Percentiles rank a stretch among this genome's conserved stretches.
Evolutionary conservation across 2,329 filamentous ascomycete genomes (phyloP).

Genomic region (Xylariomycetidae sp.): DNA sequence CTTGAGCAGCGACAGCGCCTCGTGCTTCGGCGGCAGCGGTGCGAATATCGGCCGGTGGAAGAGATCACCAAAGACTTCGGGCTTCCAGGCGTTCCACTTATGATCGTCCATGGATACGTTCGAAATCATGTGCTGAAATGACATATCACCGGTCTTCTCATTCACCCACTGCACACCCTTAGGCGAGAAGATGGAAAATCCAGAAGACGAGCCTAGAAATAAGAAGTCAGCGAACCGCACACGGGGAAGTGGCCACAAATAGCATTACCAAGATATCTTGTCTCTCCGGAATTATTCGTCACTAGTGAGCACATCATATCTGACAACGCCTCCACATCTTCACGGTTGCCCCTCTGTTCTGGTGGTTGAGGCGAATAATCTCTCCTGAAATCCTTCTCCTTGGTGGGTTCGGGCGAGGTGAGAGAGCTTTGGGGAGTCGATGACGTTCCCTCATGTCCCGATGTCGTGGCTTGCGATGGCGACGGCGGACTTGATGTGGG

Average conservation of each 20-base stretch:
- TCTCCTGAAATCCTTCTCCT: slow-evolving; percentile 33
- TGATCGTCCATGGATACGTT: slow-evolving; percentile 88
- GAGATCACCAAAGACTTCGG: slow-evolving; percentile 91
- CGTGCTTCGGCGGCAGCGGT: slow-evolving; percentile 76
- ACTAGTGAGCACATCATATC: slow-evolving; percentile 99
- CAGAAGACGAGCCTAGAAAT: slow-evolving; percentile 77
- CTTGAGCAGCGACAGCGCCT: slow-evolving; percentile 80
- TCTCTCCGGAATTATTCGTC: slow-evolving; percentile 91
- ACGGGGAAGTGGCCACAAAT: no score
- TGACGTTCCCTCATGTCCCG: slow-evolving; percentile 36
- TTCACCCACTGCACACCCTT: slow-evolving; percentile 99
- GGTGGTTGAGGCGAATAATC: slow-evolving; percentile 35
- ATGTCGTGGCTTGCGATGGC: slow-evolving; percentile 42
- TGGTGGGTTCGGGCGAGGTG: slow-evolving; percentile 46
- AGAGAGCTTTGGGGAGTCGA: slow-evolving; percentile 51
- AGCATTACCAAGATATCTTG: slow-evolving; percentile 86
- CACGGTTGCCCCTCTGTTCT: slow-evolving; percentile 45
- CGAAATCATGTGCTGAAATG: slow-evolving; percentile 92
- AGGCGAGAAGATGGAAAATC: slow-evolving; percentile 97
- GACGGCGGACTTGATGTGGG: slow-evolving; percentile 46
- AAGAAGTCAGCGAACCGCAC: slow-evolving; percentile 6
- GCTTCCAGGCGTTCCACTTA: slow-evolving; percentile 97
- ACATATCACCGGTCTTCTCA: slow-evolving; percentile 90
- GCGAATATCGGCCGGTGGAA: slow-evolving; percentile 83
- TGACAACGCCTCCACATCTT: slow-evolving; percentile 81